phyloP scores from a whole-genome alignment of 164 flowering plant genomes.

The Saururus chinensis region DNA sequence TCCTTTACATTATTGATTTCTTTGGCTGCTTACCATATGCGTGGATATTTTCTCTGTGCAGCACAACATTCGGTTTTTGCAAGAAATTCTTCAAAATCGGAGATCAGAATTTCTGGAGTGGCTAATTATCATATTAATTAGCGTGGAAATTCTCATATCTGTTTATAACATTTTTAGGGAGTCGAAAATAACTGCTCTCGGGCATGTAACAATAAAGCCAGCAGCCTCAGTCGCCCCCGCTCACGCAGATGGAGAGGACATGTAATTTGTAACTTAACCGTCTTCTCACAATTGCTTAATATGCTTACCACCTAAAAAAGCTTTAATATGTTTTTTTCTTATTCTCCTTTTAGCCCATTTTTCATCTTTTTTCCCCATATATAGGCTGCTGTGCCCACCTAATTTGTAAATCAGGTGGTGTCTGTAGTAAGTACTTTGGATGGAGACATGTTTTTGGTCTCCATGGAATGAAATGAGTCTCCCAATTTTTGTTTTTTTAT shows the following conservation, averaged over 20 bases:
- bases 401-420: too few species aligned
- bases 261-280: background rate
- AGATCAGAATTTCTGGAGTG: constrained; percentile 90
- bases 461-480: too few species aligned
- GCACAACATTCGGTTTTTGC: constrained; percentile 90
- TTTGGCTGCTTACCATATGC: background rate
- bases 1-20: background rate
- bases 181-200: constrained; percentile 21
- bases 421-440: too few species aligned
- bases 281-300: too few species aligned
- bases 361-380: too few species aligned
- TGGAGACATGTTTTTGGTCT: too few species aligned
- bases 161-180: constrained; percentile 59
- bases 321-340: too few species aligned
- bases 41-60: constrained; percentile 24
- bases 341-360: too few species aligned
- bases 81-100: constrained; percentile 88
- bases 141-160: constrained; percentile 76
- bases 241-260: background rate
- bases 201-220: background rate
- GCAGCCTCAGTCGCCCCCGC: background rate
- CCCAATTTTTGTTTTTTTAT: too few species aligned
- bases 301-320: too few species aligned
- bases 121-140: constrained; percentile 76
- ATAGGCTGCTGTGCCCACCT: too few species aligned